A percentile compares a stretch with the other conserved stretches of the same genome.
phyloP scores from a whole-genome alignment of 768 basidiomycete genomes.

The Candolleomyces aberdarensis region DNA sequence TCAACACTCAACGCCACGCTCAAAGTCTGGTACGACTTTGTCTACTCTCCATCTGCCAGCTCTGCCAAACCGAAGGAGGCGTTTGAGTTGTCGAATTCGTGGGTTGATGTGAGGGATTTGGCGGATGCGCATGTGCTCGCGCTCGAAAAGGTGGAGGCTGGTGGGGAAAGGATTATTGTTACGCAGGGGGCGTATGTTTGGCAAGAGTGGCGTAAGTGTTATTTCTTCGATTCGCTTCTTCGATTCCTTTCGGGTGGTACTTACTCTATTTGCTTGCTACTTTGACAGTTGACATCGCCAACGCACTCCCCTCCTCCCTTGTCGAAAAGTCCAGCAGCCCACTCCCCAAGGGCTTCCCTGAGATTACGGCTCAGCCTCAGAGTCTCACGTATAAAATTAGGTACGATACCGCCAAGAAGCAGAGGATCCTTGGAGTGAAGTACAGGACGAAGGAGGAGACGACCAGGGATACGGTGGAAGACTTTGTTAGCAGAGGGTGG shows the following conservation, averaged over 20 bases:
- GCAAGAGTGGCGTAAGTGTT: conserved; percentile 34
- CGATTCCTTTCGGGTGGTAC: not conserved
- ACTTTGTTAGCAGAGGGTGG: conserved; percentile 43
- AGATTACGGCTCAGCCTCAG: not conserved
- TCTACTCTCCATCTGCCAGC: conserved; percentile 19
- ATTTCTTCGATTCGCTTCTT: no score
- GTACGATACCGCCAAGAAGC: conserved; percentile 36
- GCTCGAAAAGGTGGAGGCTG: conserved; percentile 48
- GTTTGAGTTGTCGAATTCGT: conserved; percentile 20
- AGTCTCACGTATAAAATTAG: conserved; percentile 17
- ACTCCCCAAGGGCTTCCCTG: conserved; percentile 27
- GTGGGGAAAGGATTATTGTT: conserved; percentile 56
- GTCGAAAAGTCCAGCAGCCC: conserved; percentile 20
- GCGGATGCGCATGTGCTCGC: conserved; percentile 54
- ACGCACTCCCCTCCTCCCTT: not conserved
- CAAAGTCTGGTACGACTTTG: conserved; percentile 21
- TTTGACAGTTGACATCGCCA: not conserved
- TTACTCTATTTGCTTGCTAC: not conserved
- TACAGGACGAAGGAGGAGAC: conserved; percentile 39
- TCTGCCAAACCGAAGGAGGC: conserved; percentile 11
- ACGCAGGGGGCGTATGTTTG: conserved; percentile 30
- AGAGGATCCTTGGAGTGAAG: conserved; percentile 38
- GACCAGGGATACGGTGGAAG: conserved; percentile 36
- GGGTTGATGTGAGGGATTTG: conserved; percentile 55
- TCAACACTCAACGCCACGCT: conserved; percentile 39